These are phyloP conservation scores for Candida golubevii DNA, from an alignment of 805 yeast species.

Conservation along the genomic window DNA sequence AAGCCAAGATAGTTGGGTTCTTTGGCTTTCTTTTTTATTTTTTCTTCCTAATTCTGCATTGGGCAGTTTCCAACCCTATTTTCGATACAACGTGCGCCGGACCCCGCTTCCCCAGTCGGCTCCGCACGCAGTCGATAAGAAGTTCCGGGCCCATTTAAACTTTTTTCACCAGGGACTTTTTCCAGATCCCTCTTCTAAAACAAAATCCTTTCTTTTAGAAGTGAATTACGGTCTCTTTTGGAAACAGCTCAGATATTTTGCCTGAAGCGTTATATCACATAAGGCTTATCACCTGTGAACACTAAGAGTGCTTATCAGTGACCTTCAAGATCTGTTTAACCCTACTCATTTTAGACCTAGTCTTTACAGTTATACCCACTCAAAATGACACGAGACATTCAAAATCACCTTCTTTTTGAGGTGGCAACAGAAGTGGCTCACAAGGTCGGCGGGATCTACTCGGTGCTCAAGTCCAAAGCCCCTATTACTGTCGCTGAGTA, in stretches of 20 bases:
- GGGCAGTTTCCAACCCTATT: background rate
- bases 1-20: too few relatives aligned
- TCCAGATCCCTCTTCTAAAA: too few relatives aligned
- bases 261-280: too few relatives aligned
- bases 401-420: slow-evolving; percentile 84
- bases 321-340: too few relatives aligned
- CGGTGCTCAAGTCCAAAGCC: slow-evolving; percentile 93
- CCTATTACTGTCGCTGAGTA: slow-evolving; percentile 95
- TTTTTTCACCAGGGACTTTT: too few relatives aligned
- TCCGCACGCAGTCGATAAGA: background rate
- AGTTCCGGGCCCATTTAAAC: background rate
- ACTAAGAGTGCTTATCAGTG: too few relatives aligned
- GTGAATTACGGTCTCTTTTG: too few relatives aligned
- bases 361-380: background rate
- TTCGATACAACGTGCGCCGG: background rate
- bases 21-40: too few relatives aligned
- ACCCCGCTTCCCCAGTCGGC: slow-evolving; percentile 1
- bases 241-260: too few relatives aligned
- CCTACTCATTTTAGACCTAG: too few relatives aligned
- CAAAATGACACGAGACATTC: slow-evolving; percentile 74
- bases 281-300: too few relatives aligned
- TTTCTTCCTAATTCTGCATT: background rate
- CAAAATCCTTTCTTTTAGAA: too few relatives aligned
- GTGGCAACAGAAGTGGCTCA: slow-evolving; percentile 97
- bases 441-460: slow-evolving; percentile 95